These are phyloP conservation scores for Spiraea crenata DNA, from an alignment of 331 rosid genomes.

Conservation along the genomic window DNA sequence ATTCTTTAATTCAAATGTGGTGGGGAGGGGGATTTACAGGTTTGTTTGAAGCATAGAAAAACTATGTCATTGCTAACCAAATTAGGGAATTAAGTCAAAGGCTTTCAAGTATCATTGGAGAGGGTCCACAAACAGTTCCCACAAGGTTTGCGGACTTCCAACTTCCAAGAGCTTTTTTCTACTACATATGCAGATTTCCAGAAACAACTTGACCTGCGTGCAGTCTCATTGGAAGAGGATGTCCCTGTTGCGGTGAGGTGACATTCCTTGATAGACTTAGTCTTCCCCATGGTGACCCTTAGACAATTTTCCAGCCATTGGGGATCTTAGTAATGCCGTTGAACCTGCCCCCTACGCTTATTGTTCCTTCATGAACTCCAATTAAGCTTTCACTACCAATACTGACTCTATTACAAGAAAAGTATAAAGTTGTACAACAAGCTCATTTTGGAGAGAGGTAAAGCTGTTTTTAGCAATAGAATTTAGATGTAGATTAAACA, in stretches of 20 bases:
- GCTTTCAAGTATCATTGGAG: conserved; percentile 39
- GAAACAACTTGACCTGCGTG: conserved; percentile 46
- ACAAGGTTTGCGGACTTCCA: conserved; percentile 35
- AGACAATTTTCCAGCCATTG: too few species aligned
- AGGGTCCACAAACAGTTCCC: conserved; percentile 44
- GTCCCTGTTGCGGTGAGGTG: conserved; percentile 88
- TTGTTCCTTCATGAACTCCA: too few species aligned
- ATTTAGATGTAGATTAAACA: too few species aligned
- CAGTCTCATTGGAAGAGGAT: conserved; percentile 74
- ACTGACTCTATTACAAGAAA: too few species aligned
- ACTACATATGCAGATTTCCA: conserved; percentile 49
- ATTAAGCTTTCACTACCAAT: too few species aligned
- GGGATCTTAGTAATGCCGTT: too few species aligned
- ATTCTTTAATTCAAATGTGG: conserved; percentile 1
- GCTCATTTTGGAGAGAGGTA: too few species aligned
- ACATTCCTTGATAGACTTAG: conserved; percentile 23
- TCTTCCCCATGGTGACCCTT: too few species aligned
- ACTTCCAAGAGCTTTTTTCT: conserved; percentile 46
- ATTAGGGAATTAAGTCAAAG: conserved; percentile 36
- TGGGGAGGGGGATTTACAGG: conserved; percentile 22
- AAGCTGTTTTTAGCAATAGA: too few species aligned
- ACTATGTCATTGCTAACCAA: conserved; percentile 30
- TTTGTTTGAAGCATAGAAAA: conserved; percentile 27
- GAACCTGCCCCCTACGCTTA: too few species aligned
- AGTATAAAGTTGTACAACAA: too few species aligned